These are phyloP conservation scores for Camelina neglecta DNA, from an alignment of 345 rosid species.

Conservation along the genomic window DNA sequence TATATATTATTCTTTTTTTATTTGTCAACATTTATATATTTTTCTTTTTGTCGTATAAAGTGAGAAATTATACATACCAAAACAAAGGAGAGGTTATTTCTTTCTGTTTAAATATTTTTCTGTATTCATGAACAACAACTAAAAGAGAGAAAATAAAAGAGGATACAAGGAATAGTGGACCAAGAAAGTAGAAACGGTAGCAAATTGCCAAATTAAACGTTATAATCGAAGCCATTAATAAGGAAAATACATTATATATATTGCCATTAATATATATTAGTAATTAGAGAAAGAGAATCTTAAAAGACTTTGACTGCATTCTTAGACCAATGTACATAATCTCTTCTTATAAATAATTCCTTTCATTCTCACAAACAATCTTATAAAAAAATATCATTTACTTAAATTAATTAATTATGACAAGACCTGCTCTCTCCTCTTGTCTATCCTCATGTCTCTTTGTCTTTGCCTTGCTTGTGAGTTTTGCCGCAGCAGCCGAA, in stretches of 20 bases:
- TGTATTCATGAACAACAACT: background rate
- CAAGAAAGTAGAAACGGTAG: constrained; percentile 33
- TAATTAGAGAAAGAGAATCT: constrained; percentile 22
- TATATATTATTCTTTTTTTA: no score
- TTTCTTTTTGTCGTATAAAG: background rate
- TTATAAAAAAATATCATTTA: background rate
- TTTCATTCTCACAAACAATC: constrained; percentile 1
- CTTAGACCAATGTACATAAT: constrained; percentile 5
- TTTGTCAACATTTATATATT: no score
- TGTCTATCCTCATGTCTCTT: constrained; percentile 26
- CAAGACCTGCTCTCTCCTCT: constrained; percentile 8
- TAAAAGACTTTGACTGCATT: constrained; percentile 22
- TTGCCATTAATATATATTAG: constrained; percentile 10
- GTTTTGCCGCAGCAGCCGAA: constrained; percentile 13
- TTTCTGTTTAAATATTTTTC: background rate
- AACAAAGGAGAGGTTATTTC: background rate
- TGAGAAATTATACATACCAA: background rate
- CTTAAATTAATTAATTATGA: constrained; percentile 7
- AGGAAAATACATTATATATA: constrained; percentile 20
- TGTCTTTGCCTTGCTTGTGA: constrained; percentile 27
- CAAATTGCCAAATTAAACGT: constrained; percentile 11
- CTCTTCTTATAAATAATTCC: constrained; percentile 22
- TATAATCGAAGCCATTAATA: constrained; percentile 17
- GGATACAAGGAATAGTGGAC: background rate
- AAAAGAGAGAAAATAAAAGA: background rate